Conservation (phyloP, 2,329 filamentous ascomycete species). For the Diaporthe helianthi region DNA sequence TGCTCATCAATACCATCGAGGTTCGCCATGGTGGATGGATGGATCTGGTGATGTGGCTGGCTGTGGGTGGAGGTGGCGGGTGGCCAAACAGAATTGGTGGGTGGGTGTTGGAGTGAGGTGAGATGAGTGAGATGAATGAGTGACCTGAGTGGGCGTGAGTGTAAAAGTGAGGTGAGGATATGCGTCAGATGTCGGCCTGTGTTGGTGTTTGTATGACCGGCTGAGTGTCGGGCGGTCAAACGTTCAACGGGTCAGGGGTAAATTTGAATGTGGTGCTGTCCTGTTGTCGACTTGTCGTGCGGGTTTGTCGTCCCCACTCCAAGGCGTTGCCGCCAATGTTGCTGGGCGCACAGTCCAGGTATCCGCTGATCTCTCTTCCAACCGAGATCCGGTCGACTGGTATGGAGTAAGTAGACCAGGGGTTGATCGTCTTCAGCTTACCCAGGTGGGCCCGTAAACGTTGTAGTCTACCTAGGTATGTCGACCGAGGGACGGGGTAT, state of each 20-base stretch:
- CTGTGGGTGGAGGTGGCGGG: neutral
- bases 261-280: constrained; percentile 24
- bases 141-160: neutral
- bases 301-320: constrained; percentile 20
- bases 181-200: neutral
- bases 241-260: constrained; percentile 17
- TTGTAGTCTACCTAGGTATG: no score
- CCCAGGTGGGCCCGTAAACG: neutral
- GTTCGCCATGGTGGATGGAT: constrained; percentile 23
- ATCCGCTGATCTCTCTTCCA: constrained; percentile 13
- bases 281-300: neutral
- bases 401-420: no score
- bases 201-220: constrained; percentile 13
- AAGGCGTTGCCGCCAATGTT: constrained; percentile 17
- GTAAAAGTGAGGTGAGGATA: neutral
- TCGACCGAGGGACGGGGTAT: neutral
- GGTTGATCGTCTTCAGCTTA: constrained; percentile 14
- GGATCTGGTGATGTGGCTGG: neutral
- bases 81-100: no score
- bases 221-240: constrained; percentile 19
- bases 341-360: constrained; percentile 8
- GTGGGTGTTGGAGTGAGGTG: neutral
- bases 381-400: constrained; percentile 17
- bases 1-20: constrained; percentile 28
- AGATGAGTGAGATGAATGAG: constrained; percentile 1